Conservation (phyloP, 2,329 filamentous ascomycete genomes). For the Penicillium sp. region DNA sequence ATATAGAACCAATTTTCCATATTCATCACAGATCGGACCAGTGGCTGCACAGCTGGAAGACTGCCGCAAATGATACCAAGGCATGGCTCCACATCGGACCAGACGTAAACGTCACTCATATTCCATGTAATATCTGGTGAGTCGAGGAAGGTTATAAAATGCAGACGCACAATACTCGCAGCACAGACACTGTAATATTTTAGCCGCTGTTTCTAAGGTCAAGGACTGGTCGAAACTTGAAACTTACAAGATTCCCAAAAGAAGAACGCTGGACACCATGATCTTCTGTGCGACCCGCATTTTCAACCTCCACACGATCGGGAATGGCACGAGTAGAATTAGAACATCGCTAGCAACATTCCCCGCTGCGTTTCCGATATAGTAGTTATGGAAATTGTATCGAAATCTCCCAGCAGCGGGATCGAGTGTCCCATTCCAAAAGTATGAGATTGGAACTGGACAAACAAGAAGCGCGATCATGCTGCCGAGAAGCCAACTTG, state of each 20-base stretch:
- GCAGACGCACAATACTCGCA: constrained; percentile 11
- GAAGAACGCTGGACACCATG: constrained; percentile 7
- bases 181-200: constrained; percentile 13
- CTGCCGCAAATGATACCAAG: constrained; percentile 15
- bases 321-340: constrained; percentile 11
- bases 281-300: constrained; percentile 14
- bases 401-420: background rate
- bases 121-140: constrained; percentile 9
- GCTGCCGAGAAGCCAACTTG: constrained; percentile 8
- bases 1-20: constrained; percentile 5
- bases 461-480: constrained; percentile 6
- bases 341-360: constrained; percentile 14
- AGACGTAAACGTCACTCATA: constrained; percentile 13
- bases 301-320: constrained; percentile 13
- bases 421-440: constrained; percentile 10
- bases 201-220: background rate
- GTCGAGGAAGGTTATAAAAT: constrained; percentile 10
- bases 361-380: constrained; percentile 14
- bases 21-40: constrained; percentile 18
- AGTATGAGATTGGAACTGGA: constrained; percentile 11
- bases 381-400: constrained; percentile 13
- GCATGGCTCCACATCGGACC: constrained; percentile 17
- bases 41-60: constrained; percentile 14
- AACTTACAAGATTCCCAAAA: constrained; percentile 12
- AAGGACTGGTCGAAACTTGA: background rate